Evolutionary conservation across 192 early-diverging fungal genomes (phyloP), one percentile per base, ranked within the genome.

Genomic region (Entophlyctis helioformis): DNA sequence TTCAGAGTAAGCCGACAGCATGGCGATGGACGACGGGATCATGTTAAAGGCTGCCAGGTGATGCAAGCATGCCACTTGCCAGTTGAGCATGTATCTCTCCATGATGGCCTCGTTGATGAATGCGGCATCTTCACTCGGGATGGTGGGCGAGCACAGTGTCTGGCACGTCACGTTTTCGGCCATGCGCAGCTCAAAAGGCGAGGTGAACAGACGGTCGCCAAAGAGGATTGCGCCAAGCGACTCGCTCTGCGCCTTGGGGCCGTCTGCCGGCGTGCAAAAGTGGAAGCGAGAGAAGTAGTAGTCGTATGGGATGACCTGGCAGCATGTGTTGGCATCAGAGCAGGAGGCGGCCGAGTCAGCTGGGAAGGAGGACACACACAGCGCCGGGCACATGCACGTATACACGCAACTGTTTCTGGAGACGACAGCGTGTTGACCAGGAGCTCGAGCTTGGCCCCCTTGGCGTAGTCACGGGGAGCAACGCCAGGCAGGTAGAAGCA

Each of bases 401-500:
- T n/a, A n/a, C n/a, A n/a, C n/a, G n/a, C 9, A 32, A 63, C 60
- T 38, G 67, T 67, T 5, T 62, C 72, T 29, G 75, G 62, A 3
- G 93, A 89, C 9, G 91, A 84, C 40, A 94, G 69, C 18, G 87
- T 80, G 60, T 96, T 96, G 29, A 96, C 91, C 46, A 75, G 73
- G 16, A 96, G 56, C 12, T 76, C 71, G 5, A 96, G 88, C 6
- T 42, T 40, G 32, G 77, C 74, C 20, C 70, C 73, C 27, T 63
- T 48, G 42, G 63, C 50, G 62, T 91, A 96, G 54, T 96, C 87
- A 36, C 74, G 69, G 24, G 93, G 93, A 2, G 88, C 86, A 34
- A 96, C 85, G 23, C 93, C 93, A 13, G 93, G 93, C 12, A 96
- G 67, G 56, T 94, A 94, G 66, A 96, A 94, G n/a, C 78, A 82